A percentile compares a stretch with the other conserved stretches of the same genome.
phyloP scores from a whole-genome alignment of 352 stramenopile genomes.

The Saprolegnia parasitica region DNA sequence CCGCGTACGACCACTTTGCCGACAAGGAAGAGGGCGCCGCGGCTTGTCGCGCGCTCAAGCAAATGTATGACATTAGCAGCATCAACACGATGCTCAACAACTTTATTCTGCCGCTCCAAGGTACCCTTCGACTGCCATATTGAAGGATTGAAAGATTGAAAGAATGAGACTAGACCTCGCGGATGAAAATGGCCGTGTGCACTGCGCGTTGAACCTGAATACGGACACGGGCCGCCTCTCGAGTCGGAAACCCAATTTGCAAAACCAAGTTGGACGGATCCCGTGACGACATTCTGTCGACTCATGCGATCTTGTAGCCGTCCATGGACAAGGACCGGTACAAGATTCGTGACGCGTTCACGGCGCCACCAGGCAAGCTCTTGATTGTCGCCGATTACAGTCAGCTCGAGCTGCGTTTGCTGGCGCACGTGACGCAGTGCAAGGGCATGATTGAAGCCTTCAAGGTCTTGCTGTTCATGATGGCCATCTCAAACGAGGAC shows the following conservation, averaged over 20 bases:
- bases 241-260: slow-evolving; percentile 96
- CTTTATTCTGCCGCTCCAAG: slow-evolving; percentile 90
- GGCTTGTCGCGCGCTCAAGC: slow-evolving; percentile 93
- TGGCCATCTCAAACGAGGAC: background rate
- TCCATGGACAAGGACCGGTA: slow-evolving; percentile 83
- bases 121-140: slow-evolving; percentile 12
- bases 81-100: slow-evolving; percentile 99
- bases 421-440: slow-evolving; percentile 98
- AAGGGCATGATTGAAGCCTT: slow-evolving; percentile 98
- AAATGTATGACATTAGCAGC: slow-evolving; percentile 93
- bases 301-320: slow-evolving; percentile 30
- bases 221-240: slow-evolving; percentile 98
- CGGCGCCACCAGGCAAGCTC: slow-evolving; percentile 86
- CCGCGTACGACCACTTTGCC: slow-evolving; percentile 91
- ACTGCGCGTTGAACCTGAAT: slow-evolving; percentile 99
- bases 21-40: slow-evolving; percentile 87
- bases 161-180: slow-evolving; percentile 67
- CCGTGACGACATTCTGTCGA: background rate
- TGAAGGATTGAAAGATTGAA: slow-evolving; percentile 3
- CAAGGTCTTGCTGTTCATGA: slow-evolving; percentile 31
- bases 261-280: slow-evolving; percentile 93
- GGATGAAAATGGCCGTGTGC: slow-evolving; percentile 92
- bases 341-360: slow-evolving; percentile 92
- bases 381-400: slow-evolving; percentile 99
- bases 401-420: slow-evolving; percentile 97